Percentiles rank a stretch among this genome's conserved stretches.
Conservation (phyloP, 2,329 filamentous ascomycete species). For the Neonectria coccinea region DNA sequence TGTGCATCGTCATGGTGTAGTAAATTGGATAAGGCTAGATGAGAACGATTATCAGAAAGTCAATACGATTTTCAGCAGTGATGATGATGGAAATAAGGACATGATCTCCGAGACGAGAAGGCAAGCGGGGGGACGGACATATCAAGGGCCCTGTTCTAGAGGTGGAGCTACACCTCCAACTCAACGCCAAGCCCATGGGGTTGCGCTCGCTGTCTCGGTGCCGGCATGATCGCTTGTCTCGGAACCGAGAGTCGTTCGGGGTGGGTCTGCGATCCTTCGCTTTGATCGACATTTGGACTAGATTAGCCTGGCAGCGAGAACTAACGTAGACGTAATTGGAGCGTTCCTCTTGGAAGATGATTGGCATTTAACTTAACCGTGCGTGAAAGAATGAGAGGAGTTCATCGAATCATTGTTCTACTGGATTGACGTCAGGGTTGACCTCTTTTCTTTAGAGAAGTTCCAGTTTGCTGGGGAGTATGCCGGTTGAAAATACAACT, state of each 20-base stretch:
- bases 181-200: conserved; percentile 9
- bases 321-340: too few species aligned
- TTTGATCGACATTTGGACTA: neutral
- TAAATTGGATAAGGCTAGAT: neutral
- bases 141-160: conserved; percentile 1
- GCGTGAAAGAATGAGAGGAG: too few species aligned
- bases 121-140: conserved; percentile 7
- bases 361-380: too few species aligned
- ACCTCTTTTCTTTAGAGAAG: too few species aligned
- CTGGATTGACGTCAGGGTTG: too few species aligned
- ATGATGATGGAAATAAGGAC: conserved; percentile 4
- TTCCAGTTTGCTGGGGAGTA: too few species aligned
- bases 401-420: too few species aligned
- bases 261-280: conserved; percentile 7
- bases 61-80: too few species aligned
- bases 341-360: too few species aligned
- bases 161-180: conserved; percentile 17
- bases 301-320: neutral
- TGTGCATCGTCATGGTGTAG: conserved; percentile 22
- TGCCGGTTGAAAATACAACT: too few species aligned
- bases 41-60: neutral
- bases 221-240: conserved; percentile 12
- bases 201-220: neutral
- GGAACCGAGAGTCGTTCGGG: conserved; percentile 15
- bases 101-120: neutral